Conservation (phyloP, 2,329 filamentous ascomycete species). For the Talaromyces pinophilus region DNA sequence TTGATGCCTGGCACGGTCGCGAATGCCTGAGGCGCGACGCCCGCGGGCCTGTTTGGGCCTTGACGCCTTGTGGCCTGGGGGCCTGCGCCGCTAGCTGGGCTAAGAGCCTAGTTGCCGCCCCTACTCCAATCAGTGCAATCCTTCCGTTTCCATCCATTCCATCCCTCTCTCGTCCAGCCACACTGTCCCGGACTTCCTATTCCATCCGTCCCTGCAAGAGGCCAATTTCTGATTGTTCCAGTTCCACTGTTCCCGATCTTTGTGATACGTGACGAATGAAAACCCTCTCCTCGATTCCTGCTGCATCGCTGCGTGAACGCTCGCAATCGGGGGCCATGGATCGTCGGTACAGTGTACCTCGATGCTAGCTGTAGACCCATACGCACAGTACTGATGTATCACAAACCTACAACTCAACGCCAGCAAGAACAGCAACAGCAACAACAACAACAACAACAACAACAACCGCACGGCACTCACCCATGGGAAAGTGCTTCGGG, state of each 20-base stretch:
- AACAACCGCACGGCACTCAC: neutral
- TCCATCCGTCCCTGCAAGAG: neutral
- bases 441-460: neutral
- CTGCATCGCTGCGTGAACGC: neutral
- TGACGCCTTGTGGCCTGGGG: neutral
- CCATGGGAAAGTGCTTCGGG: neutral
- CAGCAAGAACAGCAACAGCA: neutral
- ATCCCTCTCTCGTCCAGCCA: neutral
- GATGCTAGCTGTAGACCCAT: constrained; percentile 2
- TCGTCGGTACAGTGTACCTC: neutral
- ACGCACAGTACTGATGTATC: neutral
- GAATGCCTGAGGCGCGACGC: constrained; percentile 1
- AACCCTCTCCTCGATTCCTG: neutral
- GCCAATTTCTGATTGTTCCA: neutral
- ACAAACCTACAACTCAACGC: neutral
- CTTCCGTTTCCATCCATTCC: neutral
- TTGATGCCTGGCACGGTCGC: neutral
- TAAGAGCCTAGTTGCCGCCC: constrained; percentile 3
- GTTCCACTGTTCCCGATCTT: neutral
- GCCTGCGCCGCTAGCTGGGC: neutral
- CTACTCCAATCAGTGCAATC: neutral
- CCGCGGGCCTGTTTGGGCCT: neutral
- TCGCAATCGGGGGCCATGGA: neutral
- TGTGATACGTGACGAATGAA: neutral
- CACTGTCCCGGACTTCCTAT: neutral